phyloP scores from a whole-genome alignment of 1,139 yeast genomes.

The Yamadazyma spencermartinsiae region DNA sequence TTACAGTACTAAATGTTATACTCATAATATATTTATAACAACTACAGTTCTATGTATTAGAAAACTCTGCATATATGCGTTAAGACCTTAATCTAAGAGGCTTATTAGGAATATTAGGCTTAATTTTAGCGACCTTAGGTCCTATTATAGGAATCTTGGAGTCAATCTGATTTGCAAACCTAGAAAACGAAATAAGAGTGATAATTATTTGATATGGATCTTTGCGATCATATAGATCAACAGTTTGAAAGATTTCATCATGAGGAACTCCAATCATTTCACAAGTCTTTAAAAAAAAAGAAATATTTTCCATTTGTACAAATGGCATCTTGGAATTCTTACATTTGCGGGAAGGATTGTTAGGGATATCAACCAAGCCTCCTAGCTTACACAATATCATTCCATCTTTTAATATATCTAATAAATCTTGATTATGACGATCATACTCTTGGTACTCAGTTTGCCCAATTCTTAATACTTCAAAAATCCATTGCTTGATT shows the following conservation, averaged over 20 bases:
- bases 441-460: slow-evolving; percentile 16
- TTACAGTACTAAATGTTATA: no score
- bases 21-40: no score
- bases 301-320: slow-evolving; percentile 86
- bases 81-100: slow-evolving; percentile 24
- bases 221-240: slow-evolving; percentile 69
- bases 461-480: slow-evolving; percentile 25
- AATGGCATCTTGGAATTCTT: slow-evolving; percentile 78
- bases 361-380: slow-evolving; percentile 33
- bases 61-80: no score
- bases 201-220: slow-evolving; percentile 81
- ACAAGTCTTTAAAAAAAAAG: slow-evolving; percentile 65
- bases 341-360: slow-evolving; percentile 43
- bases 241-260: slow-evolving; percentile 81
- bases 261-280: slow-evolving; percentile 70
- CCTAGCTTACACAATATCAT: slow-evolving; percentile 58
- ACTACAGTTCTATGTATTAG: no score
- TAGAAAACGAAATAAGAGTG: slow-evolving; percentile 70
- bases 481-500: slow-evolving; percentile 51
- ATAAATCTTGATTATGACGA: slow-evolving; percentile 28
- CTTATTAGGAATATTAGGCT: slow-evolving; percentile 40
- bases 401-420: slow-evolving; percentile 66
- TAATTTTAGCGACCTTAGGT: slow-evolving; percentile 34
- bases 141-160: slow-evolving; percentile 34
- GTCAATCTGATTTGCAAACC: slow-evolving; percentile 44